phyloP scores from a whole-genome alignment of 2,329 filamentous ascomycete genomes.

The Cryphonectria carpinicola region DNA sequence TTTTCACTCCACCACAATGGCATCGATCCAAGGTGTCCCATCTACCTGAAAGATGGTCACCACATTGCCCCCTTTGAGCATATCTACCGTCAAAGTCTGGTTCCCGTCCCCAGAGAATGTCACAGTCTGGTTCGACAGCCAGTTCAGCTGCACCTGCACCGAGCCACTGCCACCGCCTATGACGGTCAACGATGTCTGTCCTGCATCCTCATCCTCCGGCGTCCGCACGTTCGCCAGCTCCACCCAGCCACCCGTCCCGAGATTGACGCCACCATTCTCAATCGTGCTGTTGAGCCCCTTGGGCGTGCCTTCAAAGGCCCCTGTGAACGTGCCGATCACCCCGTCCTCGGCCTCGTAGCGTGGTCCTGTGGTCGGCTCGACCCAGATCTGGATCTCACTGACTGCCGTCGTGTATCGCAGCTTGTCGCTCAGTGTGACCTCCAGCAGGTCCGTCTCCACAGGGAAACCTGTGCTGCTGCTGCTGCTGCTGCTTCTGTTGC shows the following conservation, averaged over 20 bases:
- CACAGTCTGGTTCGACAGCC: background rate
- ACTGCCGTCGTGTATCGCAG: background rate
- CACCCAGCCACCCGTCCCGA: background rate
- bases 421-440: conserved; percentile 7
- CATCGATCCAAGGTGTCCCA: background rate
- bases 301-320: conserved; percentile 6
- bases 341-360: conserved; percentile 15
- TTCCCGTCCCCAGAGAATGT: background rate
- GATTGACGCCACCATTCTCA: background rate
- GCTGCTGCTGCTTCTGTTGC: background rate
- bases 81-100: background rate
- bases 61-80: background rate
- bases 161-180: background rate
- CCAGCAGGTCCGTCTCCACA: background rate
- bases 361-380: background rate
- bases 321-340: background rate
- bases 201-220: background rate
- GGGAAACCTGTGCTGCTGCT: background rate
- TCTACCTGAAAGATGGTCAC: background rate
- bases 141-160: conserved; percentile 1
- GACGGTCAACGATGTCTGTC: background rate
- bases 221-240: background rate
- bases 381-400: conserved; percentile 3
- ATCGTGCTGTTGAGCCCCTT: background rate
- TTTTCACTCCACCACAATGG: background rate